Percentiles rank a stretch among this genome's conserved stretches.
phyloP scores from a whole-genome alignment of 2,329 filamentous ascomycete species.

The Ceratocystiopsis brevicomis region DNA sequence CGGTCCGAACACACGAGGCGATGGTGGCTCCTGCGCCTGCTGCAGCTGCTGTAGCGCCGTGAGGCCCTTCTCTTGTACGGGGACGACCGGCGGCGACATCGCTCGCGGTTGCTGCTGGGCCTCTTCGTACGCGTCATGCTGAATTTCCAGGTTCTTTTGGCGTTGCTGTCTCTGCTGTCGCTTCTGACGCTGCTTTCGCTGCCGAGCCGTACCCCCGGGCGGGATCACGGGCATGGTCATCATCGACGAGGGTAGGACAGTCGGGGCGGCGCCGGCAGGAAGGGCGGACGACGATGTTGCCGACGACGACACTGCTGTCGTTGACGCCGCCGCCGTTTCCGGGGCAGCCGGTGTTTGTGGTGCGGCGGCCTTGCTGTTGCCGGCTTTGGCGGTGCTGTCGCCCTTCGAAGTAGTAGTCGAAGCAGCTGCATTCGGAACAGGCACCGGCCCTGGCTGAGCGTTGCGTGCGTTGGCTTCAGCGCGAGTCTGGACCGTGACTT shows the following conservation, averaged over 20 bases:
- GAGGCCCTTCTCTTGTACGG: no score
- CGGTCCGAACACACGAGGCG: conserved; percentile 8
- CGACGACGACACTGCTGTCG: background rate
- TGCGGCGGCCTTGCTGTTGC: no score
- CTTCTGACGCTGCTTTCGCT: conserved; percentile 10
- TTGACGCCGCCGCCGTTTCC: no score
- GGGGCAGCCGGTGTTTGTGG: no score
- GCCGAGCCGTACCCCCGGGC: conserved; percentile 8
- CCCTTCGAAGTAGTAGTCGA: no score
- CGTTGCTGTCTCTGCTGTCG: conserved; percentile 9
- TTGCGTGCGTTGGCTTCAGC: background rate
- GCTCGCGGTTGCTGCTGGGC: background rate
- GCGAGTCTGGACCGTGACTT: conserved; percentile 35
- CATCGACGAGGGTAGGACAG: background rate
- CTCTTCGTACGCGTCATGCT: conserved; percentile 4
- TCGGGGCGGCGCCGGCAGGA: background rate
- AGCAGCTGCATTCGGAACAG: no score
- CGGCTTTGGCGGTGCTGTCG: no score
- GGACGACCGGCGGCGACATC: background rate
- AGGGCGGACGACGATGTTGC: background rate
- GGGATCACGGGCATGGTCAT: conserved; percentile 1
- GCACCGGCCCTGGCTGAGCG: no score
- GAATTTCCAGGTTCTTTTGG: conserved; percentile 7
- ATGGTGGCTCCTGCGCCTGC: background rate
- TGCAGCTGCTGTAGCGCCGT: background rate